Evolutionary conservation across 306 rosid genomes (phyloP).

Genomic region (Quercus cerris): DNA sequence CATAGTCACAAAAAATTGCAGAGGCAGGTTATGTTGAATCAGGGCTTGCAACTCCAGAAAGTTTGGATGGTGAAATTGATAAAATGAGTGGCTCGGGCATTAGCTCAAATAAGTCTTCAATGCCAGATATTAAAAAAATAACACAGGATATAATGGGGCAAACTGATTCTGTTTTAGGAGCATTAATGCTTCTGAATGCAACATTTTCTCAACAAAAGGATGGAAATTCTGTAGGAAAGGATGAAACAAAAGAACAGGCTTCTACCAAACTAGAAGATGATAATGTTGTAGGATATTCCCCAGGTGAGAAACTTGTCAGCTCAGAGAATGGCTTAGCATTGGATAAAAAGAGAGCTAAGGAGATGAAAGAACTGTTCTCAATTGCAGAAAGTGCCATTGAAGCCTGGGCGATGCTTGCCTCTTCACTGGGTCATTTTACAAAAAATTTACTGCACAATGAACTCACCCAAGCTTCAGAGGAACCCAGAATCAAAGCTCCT

Average conservation of each 20-base stretch:
- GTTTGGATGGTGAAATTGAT: slow-evolving; percentile 30
- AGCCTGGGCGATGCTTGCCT: slow-evolving; percentile 98
- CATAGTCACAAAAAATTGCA: slow-evolving; percentile 68
- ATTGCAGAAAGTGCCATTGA: slow-evolving; percentile 95
- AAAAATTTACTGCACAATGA: too few species aligned
- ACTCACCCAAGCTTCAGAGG: too few species aligned
- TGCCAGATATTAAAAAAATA: slow-evolving; percentile 76
- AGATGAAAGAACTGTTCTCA: slow-evolving; percentile 80
- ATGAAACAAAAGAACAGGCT: slow-evolving; percentile 33
- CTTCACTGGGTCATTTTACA: slow-evolving; percentile 87
- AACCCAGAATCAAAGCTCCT: too few species aligned
- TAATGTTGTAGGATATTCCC: slow-evolving; percentile 21
- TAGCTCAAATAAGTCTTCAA: slow-evolving; percentile 55
- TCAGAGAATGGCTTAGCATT: slow-evolving; percentile 37
- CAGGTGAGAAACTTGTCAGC: slow-evolving; percentile 33
- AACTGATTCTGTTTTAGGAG: slow-evolving; percentile 90
- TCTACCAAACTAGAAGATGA: slow-evolving; percentile 31
- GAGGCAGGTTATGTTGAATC: slow-evolving; percentile 73
- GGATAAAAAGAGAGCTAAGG: slow-evolving; percentile 67
- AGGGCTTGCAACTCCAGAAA: slow-evolving; percentile 81
- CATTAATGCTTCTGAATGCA: slow-evolving; percentile 82
- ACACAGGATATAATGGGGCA: slow-evolving; percentile 71
- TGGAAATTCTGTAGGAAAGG: slow-evolving; percentile 38
- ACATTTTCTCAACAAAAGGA: slow-evolving; percentile 69
- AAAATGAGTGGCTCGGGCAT: slow-evolving; percentile 39